phyloP scores from a whole-genome alignment of 345 rosid genomes.

The Draba incana region DNA sequence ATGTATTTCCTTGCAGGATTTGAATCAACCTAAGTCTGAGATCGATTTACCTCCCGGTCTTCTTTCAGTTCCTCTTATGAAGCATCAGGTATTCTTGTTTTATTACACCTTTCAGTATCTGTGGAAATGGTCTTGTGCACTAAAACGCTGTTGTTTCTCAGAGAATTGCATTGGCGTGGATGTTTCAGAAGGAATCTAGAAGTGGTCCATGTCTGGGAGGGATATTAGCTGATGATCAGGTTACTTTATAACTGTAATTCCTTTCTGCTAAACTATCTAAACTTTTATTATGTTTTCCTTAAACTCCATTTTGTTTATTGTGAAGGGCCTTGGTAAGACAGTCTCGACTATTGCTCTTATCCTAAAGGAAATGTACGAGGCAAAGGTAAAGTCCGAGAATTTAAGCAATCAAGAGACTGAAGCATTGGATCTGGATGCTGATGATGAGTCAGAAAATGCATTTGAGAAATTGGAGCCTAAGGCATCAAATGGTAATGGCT shows the following conservation, averaged over 20 bases:
- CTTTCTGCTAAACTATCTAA: slow-evolving; percentile 11
- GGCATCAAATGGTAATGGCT: slow-evolving; percentile 42
- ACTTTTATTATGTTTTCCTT: background rate
- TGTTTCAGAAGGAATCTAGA: slow-evolving; percentile 90
- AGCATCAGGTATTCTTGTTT: slow-evolving; percentile 74
- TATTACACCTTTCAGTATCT: slow-evolving; percentile 31
- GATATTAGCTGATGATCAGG: slow-evolving; percentile 99
- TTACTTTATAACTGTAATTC: slow-evolving; percentile 34
- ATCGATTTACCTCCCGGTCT: slow-evolving; percentile 72
- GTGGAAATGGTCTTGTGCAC: slow-evolving; percentile 19
- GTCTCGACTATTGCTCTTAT: slow-evolving; percentile 92
- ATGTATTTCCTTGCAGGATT: slow-evolving; percentile 57
- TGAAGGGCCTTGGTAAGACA: slow-evolving; percentile 98
- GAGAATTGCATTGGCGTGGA: slow-evolving; percentile 99
- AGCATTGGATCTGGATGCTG: slow-evolving; percentile 85
- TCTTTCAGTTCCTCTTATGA: slow-evolving; percentile 80
- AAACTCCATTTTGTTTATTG: slow-evolving; percentile 31
- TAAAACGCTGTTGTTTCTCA: slow-evolving; percentile 45
- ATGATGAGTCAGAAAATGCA: slow-evolving; percentile 52
- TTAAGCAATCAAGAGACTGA: slow-evolving; percentile 56
- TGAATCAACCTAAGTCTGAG: slow-evolving; percentile 85
- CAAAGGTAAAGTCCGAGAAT: slow-evolving; percentile 59
- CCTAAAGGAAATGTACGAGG: slow-evolving; percentile 69
- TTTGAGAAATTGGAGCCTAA: slow-evolving; percentile 31
- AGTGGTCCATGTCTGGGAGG: slow-evolving; percentile 88